These are phyloP conservation scores for Candida bentonensis DNA, from an alignment of 805 yeast species.

Conservation along the genomic window DNA sequence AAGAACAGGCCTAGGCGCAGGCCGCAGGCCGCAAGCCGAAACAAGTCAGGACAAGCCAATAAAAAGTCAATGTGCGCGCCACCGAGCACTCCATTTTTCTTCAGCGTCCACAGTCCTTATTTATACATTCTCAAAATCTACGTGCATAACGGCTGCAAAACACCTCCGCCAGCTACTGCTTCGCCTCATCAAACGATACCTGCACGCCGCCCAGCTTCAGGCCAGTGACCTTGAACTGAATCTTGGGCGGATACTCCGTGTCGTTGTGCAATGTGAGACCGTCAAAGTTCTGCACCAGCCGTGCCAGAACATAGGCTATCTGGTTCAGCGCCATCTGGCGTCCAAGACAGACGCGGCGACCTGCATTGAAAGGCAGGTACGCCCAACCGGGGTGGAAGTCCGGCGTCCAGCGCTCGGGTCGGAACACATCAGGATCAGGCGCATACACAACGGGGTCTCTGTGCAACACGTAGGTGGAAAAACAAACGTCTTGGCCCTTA, in stretches of 20 bases:
- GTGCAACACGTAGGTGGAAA: conserved; percentile 26
- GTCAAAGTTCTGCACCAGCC: conserved; percentile 23
- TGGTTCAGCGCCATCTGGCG: conserved; percentile 35
- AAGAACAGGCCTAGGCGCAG: no score
- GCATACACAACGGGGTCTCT: conserved; percentile 24
- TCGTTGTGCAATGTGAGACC: conserved; percentile 3
- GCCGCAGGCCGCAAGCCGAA: no score
- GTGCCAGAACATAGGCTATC: conserved; percentile 25
- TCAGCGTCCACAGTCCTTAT: no score
- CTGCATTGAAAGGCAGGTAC: conserved; percentile 31
- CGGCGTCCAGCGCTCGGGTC: conserved; percentile 20
- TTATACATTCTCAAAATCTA: no score
- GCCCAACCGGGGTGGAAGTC: conserved; percentile 26
- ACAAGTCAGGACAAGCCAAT: no score
- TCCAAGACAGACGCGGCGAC: conserved; percentile 32
- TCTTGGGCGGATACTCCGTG: background rate
- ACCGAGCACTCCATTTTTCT: no score
- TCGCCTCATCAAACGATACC: background rate
- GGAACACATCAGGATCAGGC: conserved; percentile 24
- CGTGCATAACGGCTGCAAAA: no score
- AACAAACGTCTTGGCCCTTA: conserved; percentile 26
- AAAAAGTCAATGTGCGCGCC: no score
- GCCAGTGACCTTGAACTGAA: background rate
- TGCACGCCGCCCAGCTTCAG: background rate
- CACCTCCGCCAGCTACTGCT: no score